These are phyloP conservation scores for Fusarium armeniacum DNA, from an alignment of 2,329 filamentous ascomycete genomes.

Conservation along the genomic window DNA sequence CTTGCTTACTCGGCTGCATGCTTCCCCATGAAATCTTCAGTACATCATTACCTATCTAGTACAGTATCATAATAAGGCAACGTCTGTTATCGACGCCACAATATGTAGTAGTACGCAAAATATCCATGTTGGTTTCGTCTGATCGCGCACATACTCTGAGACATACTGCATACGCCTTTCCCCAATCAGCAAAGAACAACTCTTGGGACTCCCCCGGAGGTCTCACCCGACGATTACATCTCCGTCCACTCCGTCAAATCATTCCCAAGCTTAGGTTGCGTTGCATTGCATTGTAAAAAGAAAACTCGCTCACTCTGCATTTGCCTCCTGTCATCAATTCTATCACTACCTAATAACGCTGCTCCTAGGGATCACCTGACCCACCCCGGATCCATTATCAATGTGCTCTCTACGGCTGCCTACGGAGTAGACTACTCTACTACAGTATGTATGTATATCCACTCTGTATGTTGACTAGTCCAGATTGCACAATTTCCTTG, in stretches of 20 bases:
- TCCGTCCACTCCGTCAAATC: not conserved
- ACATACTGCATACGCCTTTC: constrained; percentile 8
- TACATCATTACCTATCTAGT: not conserved
- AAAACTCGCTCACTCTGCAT: not conserved
- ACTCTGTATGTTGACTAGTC: not conserved
- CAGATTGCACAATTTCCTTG: not conserved
- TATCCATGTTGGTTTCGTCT: constrained; percentile 1
- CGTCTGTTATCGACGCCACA: not conserved
- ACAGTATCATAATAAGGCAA: not conserved
- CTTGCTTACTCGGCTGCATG: not conserved
- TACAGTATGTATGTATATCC: too few species aligned
- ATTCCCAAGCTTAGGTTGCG: not conserved
- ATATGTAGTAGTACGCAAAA: not conserved
- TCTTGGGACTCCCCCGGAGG: constrained; percentile 9
- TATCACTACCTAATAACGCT: not conserved
- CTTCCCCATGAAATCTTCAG: not conserved
- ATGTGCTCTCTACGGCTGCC: not conserved
- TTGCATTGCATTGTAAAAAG: not conserved
- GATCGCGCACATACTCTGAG: not conserved
- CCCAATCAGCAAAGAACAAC: constrained; percentile 2
- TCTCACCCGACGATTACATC: not conserved
- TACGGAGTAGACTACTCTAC: too few species aligned
- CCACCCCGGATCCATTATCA: not conserved
- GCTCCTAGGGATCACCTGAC: not conserved
- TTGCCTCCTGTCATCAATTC: not conserved